Base-by-base conservation (phyloP, 345 rosid species). In the Arabidopsis arenosa region DNA sequence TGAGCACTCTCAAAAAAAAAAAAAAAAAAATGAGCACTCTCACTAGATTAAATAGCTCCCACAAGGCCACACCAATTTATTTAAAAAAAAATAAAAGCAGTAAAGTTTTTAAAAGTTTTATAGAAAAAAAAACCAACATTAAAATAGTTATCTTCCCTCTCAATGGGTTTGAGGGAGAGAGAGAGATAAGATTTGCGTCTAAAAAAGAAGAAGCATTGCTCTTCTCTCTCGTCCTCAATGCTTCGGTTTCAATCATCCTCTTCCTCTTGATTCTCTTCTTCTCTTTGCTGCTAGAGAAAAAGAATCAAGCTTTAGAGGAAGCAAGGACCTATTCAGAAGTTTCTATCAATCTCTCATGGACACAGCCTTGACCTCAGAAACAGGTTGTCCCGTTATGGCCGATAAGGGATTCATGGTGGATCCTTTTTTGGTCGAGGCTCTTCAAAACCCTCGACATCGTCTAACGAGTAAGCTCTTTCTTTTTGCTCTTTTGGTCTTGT, bases 341-440 rank as follows among this genome's bases (percentile, higher is more conserved):
- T 18, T 75, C 75, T 4, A 33, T 60, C 62, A 70, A 28, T 15
- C 54, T 63, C 64, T 65, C 45, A 74, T 74, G 71, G 71, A 41
- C 68, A 28, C 67, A 21, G 4, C 48, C 33, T 9, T 36, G 10
- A 3, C 60, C 21, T 2, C 65, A 9, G 71, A 41, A 64, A 33
- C 32, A 9, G 39, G 26, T 21, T 55, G 13, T 73, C 41, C 32
- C 17, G 65, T 23, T 35, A 44, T 10, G 6, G 48, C 64, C 21
- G 84, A 76, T 0, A 86, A 78, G 59, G 96, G 85, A 61, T 79
- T 85, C 44, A 81, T 73, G 77, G 93, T 93, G 68, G 98, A 93
- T 80, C 89, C 93, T 67, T 91, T 93, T 84, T 78, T 93, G 62
- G 85, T 91, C 6, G 98, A 93, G 83, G 92, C 93, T 62, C 95